Percentiles rank a stretch among this genome's conserved stretches.
Evolutionary conservation across 1,139 yeast genomes (phyloP).

Genomic region (Candida labiduridarum): DNA sequence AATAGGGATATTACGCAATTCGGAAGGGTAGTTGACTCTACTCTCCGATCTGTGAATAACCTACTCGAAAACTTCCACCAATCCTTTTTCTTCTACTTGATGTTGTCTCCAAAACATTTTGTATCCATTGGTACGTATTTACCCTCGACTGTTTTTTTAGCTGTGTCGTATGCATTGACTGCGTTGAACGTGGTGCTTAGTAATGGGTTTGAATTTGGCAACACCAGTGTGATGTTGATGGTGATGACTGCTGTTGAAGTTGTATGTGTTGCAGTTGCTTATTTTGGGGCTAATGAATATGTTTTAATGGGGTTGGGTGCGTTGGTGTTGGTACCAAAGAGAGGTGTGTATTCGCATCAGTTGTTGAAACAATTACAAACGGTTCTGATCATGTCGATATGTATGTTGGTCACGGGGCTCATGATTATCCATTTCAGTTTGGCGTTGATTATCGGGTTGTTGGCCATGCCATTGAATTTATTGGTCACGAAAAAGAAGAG

Average conservation of each 20-base stretch:
- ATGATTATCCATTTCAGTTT: conserved; percentile 84
- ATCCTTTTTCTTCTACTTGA: conserved; percentile 88
- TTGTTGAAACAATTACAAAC: conserved; percentile 5
- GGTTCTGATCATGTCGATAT: too few relatives aligned
- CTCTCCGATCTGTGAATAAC: conserved; percentile 88
- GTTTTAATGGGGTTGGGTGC: conserved; percentile 22
- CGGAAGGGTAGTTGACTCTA: conserved; percentile 87
- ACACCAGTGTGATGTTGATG: conserved; percentile 29
- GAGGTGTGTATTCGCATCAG: conserved; percentile 20
- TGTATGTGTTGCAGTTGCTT: conserved; percentile 29
- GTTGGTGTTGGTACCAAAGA: conserved; percentile 14
- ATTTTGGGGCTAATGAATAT: conserved; percentile 17
- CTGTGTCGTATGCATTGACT: conserved; percentile 71
- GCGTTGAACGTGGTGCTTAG: conserved; percentile 63
- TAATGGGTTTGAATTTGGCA: conserved; percentile 33
- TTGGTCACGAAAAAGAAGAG: conserved; percentile 32
- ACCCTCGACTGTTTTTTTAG: conserved; percentile 79
- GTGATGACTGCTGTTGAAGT: conserved; percentile 40
- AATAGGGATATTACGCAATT: conserved; percentile 86
- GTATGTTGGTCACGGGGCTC: conserved; percentile 65
- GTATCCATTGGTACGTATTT: conserved; percentile 93
- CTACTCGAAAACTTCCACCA: conserved; percentile 95
- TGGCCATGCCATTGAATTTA: conserved; percentile 72
- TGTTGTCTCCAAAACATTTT: conserved; percentile 76
- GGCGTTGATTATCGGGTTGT: conserved; percentile 68